Base-by-base conservation (phyloP, 2,329 filamentous ascomycete species). In the Orbilia blumenaviensis region DNA sequence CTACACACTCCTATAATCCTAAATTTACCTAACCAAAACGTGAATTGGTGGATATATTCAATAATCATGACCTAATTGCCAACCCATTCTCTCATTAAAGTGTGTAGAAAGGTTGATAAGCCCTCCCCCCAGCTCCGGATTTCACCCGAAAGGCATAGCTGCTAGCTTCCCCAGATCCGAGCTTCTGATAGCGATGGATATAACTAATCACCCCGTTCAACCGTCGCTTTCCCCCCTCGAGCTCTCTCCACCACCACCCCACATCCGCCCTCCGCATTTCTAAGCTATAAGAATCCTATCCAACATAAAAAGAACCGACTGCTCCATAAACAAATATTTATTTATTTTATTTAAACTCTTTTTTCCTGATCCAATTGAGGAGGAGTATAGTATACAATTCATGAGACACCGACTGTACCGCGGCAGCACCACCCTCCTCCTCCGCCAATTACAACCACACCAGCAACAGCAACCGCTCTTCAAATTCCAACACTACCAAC, bases 131-230 rank as follows among this genome's bases (percentile, higher is more conserved):
- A n/a, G 18, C 44, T 41, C 18, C 66, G 66, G 66, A 54, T 23
- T 71, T 34, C 34, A 27, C 56, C 66, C 66, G 66, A 68, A 16
- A 27, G 25, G 23, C 29, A 23, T 27, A 36, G 41, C 36, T 34
- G 36, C 63, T 18, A 62, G 66, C 56, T 75, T 75, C 71, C 71
- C 71, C 71, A 75, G 71, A 75, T 60, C 71, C 71, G 71, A 75
- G 29, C 32, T 71, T 38, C 42, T 14, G 23, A 21, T 34, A 25
- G 54, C 23, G 34, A 38, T 44, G 16, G 32, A 41, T 50, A 60
- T 23, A 16, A 16, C 42, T 21, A 12, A n/a, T 50, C 16, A 25
- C 25, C 23, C 56, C 36, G 42, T 60, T 60, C 32, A 60, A 50
- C 41, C 42, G 27, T 48, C 27, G 14, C 23, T 7, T 29, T 46